Conservation (phyloP, 2,329 filamentous ascomycete species). For the Fusarium lateritium region DNA sequence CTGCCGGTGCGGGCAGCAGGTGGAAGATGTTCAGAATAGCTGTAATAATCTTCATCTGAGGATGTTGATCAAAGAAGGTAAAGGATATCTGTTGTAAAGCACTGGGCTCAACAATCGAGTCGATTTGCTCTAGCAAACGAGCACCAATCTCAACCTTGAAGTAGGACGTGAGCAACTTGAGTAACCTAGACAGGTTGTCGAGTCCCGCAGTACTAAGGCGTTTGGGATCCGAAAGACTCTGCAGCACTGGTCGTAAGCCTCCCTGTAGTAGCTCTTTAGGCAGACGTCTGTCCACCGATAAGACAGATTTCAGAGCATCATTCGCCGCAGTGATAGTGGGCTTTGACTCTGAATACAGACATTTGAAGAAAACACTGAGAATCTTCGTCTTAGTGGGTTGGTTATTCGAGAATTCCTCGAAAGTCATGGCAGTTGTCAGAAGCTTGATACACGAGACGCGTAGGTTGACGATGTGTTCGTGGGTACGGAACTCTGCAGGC, state of each 20-base stretch:
- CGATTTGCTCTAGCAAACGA: constrained; percentile 93
- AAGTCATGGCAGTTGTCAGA: constrained; percentile 91
- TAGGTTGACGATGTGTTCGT: constrained; percentile 91
- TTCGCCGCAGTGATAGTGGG: constrained; percentile 96
- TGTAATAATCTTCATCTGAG: constrained; percentile 93
- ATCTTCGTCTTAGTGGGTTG: constrained; percentile 78
- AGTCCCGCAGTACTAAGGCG: constrained; percentile 89
- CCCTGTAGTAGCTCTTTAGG: constrained; percentile 97
- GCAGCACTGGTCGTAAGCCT: constrained; percentile 93
- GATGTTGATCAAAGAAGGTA: constrained; percentile 92
- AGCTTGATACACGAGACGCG: constrained; percentile 95
- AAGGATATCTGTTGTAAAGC: constrained; percentile 93
- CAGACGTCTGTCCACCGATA: constrained; percentile 90
- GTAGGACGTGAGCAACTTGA: constrained; percentile 95
- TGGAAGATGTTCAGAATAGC: constrained; percentile 98
- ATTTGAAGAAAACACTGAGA: constrained; percentile 98
- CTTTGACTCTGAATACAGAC: constrained; percentile 91
- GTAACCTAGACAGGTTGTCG: constrained; percentile 88
- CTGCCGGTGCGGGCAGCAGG: constrained; percentile 90
- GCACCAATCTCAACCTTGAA: constrained; percentile 99
- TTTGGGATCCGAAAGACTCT: constrained; percentile 95
- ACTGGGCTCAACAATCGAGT: constrained; percentile 85
- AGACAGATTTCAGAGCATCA: constrained; percentile 87
- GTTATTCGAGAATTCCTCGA: constrained; percentile 86
- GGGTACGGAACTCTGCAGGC: constrained; percentile 93